Evolutionary conservation across 2,329 filamentous ascomycete genomes (phyloP).

Genomic region (Verticillium nubilum): DNA sequence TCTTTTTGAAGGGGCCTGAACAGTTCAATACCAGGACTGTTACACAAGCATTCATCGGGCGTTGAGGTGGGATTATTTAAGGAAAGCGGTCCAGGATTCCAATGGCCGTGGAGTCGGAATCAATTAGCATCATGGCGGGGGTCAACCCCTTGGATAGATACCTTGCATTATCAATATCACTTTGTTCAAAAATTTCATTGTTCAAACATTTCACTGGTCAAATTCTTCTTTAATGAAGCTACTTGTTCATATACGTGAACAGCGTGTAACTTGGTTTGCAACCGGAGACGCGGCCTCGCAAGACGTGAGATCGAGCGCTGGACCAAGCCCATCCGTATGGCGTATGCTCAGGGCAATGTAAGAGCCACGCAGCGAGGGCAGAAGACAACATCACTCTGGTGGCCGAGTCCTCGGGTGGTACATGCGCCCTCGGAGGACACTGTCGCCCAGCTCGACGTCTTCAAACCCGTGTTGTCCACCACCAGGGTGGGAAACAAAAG

Average conservation of each 20-base stretch:
- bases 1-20: constrained; percentile 23
- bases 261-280: no score
- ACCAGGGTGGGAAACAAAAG: constrained; percentile 1
- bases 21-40: constrained; percentile 3
- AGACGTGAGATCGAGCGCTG: no score
- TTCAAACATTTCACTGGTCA: no score
- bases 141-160: constrained; percentile 6
- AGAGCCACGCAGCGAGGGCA: not conserved
- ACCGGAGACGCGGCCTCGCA: no score
- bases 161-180: not conserved
- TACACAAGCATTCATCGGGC: constrained; percentile 11
- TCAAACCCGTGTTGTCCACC: constrained; percentile 2
- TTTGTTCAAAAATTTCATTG: no score
- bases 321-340: no score
- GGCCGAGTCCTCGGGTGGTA: constrained; percentile 2
- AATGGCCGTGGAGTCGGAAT: constrained; percentile 1
- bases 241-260: no score
- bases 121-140: constrained; percentile 7
- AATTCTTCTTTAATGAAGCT: no score
- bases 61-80: constrained; percentile 4
- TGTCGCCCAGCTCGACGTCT: constrained; percentile 1
- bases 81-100: not conserved
- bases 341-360: not conserved
- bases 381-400: not conserved
- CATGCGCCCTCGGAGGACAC: constrained; percentile 4